Percentiles rank a stretch among this genome's conserved stretches.
phyloP scores from a whole-genome alignment of 305 asterid species.

The Fraxinus sp. region DNA sequence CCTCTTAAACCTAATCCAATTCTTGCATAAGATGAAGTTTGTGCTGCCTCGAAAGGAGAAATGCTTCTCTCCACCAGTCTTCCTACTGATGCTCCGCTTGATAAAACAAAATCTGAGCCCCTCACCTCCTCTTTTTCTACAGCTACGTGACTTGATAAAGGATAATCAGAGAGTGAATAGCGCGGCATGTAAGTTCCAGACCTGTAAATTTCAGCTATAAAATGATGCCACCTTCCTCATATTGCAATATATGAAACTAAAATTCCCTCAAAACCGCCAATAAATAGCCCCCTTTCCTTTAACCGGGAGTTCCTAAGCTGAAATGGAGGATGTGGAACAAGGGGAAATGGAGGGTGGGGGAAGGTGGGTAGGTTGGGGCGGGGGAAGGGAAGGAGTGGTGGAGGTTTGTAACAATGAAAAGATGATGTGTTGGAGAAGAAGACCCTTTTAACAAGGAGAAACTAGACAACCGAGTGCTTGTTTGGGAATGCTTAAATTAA shows the following conservation, averaged over 20 bases:
- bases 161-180: constrained; percentile 45
- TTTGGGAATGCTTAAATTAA: not conserved
- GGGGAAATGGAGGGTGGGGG: not conserved
- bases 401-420: not conserved
- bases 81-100: constrained; percentile 17
- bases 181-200: constrained; percentile 42
- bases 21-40: constrained; percentile 35
- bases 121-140: constrained; percentile 36
- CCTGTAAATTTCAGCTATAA: constrained; percentile 44
- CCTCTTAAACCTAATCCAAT: constrained; percentile 23
- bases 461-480: not conserved
- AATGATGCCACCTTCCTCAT: not conserved
- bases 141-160: constrained; percentile 40
- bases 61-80: constrained; percentile 13
- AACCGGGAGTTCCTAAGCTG: not conserved
- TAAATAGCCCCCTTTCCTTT: constrained; percentile 3
- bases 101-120: constrained; percentile 22
- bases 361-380: not conserved
- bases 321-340: not conserved
- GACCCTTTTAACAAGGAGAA: not conserved
- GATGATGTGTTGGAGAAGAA: not conserved
- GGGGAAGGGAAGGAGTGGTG: not conserved
- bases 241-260: not conserved
- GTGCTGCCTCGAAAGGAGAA: constrained; percentile 20
- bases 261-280: constrained; percentile 2